Conservation (phyloP, 345 rosid genomes). For the Salix koriyanagi region DNA sequence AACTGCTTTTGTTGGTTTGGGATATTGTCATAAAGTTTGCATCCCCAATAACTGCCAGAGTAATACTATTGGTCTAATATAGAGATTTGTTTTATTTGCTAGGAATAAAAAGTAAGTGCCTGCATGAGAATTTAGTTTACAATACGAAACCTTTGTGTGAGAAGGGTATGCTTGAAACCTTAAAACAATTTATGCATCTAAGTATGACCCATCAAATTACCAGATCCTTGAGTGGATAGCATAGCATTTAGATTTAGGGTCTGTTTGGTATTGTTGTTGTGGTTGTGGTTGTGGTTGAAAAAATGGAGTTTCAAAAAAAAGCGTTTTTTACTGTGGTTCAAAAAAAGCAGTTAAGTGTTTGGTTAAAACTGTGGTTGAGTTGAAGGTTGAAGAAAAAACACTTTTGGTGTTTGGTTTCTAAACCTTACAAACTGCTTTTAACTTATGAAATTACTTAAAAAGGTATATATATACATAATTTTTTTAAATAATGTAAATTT, state of each 20-base stretch:
- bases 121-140: neutral
- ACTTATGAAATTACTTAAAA: no score
- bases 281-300: no score
- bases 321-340: no score
- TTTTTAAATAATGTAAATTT: no score
- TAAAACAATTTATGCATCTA: neutral
- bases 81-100: neutral
- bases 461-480: no score
- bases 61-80: neutral
- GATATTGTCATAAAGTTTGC: neutral
- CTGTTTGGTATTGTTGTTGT: accelerated
- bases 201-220: neutral
- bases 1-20: neutral
- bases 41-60: neutral
- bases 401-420: no score
- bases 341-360: no score
- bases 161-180: neutral
- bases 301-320: no score
- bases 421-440: no score
- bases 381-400: no score
- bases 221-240: neutral
- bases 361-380: no score
- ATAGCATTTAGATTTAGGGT: neutral
- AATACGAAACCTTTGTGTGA: neutral
- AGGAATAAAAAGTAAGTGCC: neutral